phyloP scores from a whole-genome alignment of 208 protist species.

The Wallacemonas sp. region DNA sequence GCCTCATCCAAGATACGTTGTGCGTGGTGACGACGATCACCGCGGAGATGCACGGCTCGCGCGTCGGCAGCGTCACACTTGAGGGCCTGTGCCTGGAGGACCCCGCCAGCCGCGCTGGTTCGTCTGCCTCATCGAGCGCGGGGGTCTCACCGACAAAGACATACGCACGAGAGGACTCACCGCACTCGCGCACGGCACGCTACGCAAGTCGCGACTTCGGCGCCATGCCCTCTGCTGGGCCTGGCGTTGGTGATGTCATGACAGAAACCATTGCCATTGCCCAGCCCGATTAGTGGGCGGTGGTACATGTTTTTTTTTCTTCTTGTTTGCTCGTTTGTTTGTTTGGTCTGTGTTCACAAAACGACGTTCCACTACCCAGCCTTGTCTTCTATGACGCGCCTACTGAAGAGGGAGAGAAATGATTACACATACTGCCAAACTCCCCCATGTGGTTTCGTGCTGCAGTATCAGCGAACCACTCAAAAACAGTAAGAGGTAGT shows the following conservation, averaged over 20 bases:
- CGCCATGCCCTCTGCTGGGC: too few species aligned
- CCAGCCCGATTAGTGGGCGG: conserved; percentile 17
- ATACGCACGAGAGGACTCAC: too few species aligned
- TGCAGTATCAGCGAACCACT: too few species aligned
- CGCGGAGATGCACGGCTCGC: conserved; percentile 5
- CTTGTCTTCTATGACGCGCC: too few species aligned
- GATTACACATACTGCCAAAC: too few species aligned
- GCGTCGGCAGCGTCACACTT: conserved; percentile 46
- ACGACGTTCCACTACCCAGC: too few species aligned
- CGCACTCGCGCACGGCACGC: too few species aligned
- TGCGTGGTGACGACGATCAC: conserved; percentile 42
- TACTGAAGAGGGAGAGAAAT: too few species aligned
- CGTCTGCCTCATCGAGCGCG: neutral
- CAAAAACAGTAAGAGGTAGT: too few species aligned
- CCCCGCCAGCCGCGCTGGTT: neutral
- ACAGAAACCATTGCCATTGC: neutral
- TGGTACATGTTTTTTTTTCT: conserved; percentile 15
- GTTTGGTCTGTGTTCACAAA: too few species aligned
- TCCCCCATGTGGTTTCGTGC: too few species aligned
- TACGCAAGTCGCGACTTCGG: too few species aligned
- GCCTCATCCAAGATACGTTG: conserved; percentile 51
- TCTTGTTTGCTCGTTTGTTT: conserved; percentile 1
- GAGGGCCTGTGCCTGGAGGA: conserved; percentile 28
- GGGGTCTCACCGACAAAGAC: neutral
- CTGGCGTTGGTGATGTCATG: neutral